Evolutionary conservation across 148 eudicot genomes (phyloP), one percentile per base, ranked within the genome.

Genomic region (Camellia sinensis): DNA sequence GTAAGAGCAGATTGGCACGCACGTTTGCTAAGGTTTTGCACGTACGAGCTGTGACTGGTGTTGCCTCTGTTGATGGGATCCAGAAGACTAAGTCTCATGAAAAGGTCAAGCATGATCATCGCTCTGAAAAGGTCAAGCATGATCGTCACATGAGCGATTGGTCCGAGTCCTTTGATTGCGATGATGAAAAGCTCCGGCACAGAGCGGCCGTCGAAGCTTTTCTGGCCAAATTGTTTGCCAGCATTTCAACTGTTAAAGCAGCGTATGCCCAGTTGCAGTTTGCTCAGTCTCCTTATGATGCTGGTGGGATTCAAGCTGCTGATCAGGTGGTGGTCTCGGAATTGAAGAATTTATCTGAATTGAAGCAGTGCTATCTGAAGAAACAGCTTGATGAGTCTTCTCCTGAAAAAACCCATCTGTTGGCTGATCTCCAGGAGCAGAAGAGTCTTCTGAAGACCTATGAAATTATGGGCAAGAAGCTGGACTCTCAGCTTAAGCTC

Each of bases 221-320:
- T 46, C 82, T 97, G 50, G 98, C 95, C 0, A 91, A 89, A 73
- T 61, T 90, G 40, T 97, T 97, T 80, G 92, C 99, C 6, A 85
- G 87, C 79, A 76, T 97, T 79, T 97, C 99, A 44, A 53, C 92
- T 3, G 80, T 91, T 44, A 97, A 97, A 87, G 95, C 99, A 44
- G 91, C 95, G 0, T 97, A 97, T 86, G 94, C 93, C 1, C 87
- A 91, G 48, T 69, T 97, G 88, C 99, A 97, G 73, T 85, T 84
- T 77, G 86, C 94, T 67, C 97, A 94, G 72, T 88, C 91, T 75
- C 99, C 99, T 41, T 97, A 94, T 50, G 95, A 97, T 80, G 89
- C 83, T 48, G 94, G 88, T 60, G 89, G 89, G 21, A 92, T 97
- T 83, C 98, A 94, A 79, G 84, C 86, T 21, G 87, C 97, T 19